Percentiles rank a stretch among this genome's conserved stretches.
These are phyloP conservation scores for Calycina herbarum DNA, from an alignment of 2,329 filamentous ascomycete genomes.

Conservation along the genomic window DNA sequence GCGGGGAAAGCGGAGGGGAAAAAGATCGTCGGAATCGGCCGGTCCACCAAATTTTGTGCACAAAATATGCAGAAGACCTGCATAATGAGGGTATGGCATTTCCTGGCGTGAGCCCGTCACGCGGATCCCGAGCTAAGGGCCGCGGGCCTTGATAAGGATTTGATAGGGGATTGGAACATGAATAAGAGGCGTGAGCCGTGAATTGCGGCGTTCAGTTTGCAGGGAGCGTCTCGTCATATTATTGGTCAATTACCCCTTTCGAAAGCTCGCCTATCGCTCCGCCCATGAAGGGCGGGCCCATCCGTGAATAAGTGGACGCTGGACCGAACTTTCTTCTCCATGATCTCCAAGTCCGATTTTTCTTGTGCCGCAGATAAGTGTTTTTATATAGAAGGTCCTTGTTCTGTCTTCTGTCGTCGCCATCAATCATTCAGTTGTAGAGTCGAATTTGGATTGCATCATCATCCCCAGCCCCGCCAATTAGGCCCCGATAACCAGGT, in stretches of 20 bases:
- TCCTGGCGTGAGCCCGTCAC: not conserved
- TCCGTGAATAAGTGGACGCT: conserved; percentile 3
- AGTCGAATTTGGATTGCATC: not conserved
- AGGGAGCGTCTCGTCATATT: not conserved
- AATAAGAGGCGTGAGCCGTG: not conserved
- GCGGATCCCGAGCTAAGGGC: conserved; percentile 10
- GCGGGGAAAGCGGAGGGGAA: not conserved
- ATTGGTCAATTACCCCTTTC: conserved; percentile 7
- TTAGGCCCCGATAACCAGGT: conserved; percentile 1
- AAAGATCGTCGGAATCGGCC: conserved; percentile 6
- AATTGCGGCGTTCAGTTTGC: not conserved
- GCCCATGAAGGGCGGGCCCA: conserved; percentile 10
- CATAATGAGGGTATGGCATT: not conserved
- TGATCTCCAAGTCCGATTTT: conserved; percentile 9
- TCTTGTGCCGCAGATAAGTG: conserved; percentile 5
- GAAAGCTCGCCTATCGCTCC: conserved; percentile 9
- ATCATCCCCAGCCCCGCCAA: not conserved
- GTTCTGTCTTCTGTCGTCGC: not conserved
- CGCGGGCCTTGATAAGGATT: conserved; percentile 13
- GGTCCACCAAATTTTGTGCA: not conserved
- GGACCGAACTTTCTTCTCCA: conserved; percentile 3
- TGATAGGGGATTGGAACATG: conserved; percentile 8
- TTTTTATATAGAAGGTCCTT: conserved; percentile 10
- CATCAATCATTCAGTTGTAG: conserved; percentile 2
- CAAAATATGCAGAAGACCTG: not conserved